Evolutionary conservation across 1,284 basidiomycete genomes (phyloP), one percentile per base, ranked within the genome.

Genomic region (Anthracocystis setariae): DNA sequence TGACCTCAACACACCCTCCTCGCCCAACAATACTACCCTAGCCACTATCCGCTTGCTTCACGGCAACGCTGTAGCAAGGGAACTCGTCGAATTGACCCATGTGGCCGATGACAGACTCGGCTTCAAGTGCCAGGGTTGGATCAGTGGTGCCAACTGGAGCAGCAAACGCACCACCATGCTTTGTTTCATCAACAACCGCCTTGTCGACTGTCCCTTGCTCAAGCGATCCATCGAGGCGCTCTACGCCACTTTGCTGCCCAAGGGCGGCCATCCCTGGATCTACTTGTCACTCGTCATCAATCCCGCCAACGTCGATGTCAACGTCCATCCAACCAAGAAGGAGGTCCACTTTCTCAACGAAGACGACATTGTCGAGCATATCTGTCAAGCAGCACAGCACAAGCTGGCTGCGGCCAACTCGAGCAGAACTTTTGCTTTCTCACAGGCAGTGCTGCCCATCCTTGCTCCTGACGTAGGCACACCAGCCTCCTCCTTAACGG

Each of bases 301-400:
- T 58, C 93, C 94, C 0, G 87, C 89, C 33, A 90, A 91, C 27
- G 90, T 99, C 10, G 96, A 99, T 78, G 94, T 98, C 58, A 98
- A 98, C 76, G 94, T 98, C 0, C 95, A 98, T 82, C 96, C 96
- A 0, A 98, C 96, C 1, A 98, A 99, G 83, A 90, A 91, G 37
- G 94, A 98, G 83, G 93, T 97, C 0, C 92, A 94, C 74, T 98
- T 98, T 77, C 84, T 98, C 54, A 89, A 97, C 73, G 93, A 98
- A 82, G 96, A 98, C 53, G 87, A 87, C 13, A 92, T 98, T 73
- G 90, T 91, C 4, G 90, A 93, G 72, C 86, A 85, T 8, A 89
- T 98, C 46, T 89, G 91, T n/a, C 33, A 47, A 15, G 54, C 59
- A 21, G 73, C 67, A 0, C 73, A 77, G 46, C 44, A 57, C 17